phyloP scores from a whole-genome alignment of 768 basidiomycete genomes.

The Pisolithus tinctorius region DNA sequence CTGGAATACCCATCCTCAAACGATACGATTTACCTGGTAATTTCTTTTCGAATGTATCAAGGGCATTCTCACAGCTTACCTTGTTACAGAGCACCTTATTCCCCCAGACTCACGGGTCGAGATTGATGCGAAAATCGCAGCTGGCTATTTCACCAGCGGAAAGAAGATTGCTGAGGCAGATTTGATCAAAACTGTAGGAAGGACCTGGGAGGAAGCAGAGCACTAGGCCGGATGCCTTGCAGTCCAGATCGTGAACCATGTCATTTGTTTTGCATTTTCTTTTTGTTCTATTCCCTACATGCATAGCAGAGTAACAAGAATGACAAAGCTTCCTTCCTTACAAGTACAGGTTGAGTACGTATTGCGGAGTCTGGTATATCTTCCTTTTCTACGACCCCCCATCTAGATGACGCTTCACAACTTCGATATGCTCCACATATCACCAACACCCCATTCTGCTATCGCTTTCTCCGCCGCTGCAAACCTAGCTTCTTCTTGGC shows the following conservation, averaged over 20 bases:
- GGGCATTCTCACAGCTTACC: background rate
- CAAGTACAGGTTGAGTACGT: background rate
- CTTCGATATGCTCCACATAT: background rate
- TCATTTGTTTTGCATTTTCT: too few species aligned
- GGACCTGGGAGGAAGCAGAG: constrained; percentile 88
- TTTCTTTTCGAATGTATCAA: background rate
- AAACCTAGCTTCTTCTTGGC: constrained; percentile 59
- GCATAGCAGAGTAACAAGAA: background rate
- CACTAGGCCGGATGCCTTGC: constrained; percentile 36
- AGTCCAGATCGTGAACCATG: background rate
- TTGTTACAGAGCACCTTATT: constrained; percentile 64
- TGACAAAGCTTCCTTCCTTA: background rate
- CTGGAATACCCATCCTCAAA: constrained; percentile 74
- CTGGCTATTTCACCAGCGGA: constrained; percentile 84
- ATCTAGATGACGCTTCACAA: background rate
- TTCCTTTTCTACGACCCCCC: background rate
- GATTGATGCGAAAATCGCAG: constrained; percentile 94
- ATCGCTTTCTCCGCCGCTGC: constrained; percentile 61
- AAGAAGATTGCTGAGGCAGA: constrained; percentile 75
- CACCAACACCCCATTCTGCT: constrained; percentile 26
- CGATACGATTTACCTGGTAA: constrained; percentile 84
- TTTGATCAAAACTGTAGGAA: constrained; percentile 77
- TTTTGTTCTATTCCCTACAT: background rate
- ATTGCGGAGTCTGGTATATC: background rate
- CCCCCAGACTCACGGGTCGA: constrained; percentile 89